A percentile compares a stretch with the other conserved stretches of the same genome.
These are phyloP conservation scores for Syzygium syzygioides DNA, from an alignment of 441 rosid genomes.

Conservation along the genomic window DNA sequence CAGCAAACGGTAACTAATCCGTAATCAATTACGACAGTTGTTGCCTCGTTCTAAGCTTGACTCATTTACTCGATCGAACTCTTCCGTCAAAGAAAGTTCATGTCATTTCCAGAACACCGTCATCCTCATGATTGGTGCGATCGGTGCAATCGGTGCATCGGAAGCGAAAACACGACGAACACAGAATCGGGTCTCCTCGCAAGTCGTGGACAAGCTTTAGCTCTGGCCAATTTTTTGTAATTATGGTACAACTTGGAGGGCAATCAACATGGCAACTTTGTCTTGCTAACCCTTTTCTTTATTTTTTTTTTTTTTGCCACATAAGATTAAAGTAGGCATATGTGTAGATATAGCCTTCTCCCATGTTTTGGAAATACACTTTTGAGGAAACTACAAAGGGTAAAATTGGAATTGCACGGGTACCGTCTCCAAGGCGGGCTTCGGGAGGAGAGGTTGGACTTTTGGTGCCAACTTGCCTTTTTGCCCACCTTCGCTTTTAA, in stretches of 20 bases:
- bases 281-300: background rate
- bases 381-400: background rate
- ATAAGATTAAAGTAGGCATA: background rate
- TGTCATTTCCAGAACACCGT: background rate
- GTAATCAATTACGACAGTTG: accelerated
- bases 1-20: background rate
- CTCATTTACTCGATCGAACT: background rate
- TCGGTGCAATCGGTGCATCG: background rate
- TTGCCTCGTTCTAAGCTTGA: accelerated
- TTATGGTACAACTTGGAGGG: background rate
- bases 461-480: background rate
- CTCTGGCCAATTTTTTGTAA: background rate
- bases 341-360: background rate
- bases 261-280: background rate
- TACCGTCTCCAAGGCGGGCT: background rate
- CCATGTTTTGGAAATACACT: too few relatives aligned
- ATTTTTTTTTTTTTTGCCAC: background rate
- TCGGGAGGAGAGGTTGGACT: background rate
- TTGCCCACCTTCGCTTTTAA: background rate
- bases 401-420: background rate
- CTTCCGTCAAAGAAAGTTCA: background rate
- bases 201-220: background rate
- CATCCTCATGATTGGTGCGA: background rate
- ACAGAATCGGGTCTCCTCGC: background rate
- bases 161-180: background rate